Conservation (phyloP, 2,329 filamentous ascomycete genomes). For the Scleromitrula shiraiana region DNA sequence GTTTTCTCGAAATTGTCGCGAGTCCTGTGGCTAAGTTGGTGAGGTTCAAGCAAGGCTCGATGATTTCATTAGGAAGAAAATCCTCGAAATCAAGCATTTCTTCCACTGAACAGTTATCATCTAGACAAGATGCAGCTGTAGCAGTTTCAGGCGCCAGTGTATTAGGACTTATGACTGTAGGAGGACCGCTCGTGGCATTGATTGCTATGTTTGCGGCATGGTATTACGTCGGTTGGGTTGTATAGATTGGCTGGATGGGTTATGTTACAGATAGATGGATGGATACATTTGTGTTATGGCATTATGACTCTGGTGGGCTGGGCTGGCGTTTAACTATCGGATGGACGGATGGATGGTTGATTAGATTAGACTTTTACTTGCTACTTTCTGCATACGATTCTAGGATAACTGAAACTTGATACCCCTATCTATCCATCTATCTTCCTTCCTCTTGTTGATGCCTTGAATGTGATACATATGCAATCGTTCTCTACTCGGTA, state of each 20-base stretch:
- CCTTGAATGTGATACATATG: too few species aligned
- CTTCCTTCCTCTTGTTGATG: too few species aligned
- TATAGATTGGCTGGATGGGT: not conserved
- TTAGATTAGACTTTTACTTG: not conserved
- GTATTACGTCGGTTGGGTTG: slow-evolving; percentile 3
- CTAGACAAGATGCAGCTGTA: not conserved
- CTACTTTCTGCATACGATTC: not conserved
- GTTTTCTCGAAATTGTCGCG: slow-evolving; percentile 5
- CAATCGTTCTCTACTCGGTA: too few species aligned
- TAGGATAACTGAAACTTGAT: slow-evolving; percentile 7
- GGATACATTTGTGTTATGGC: not conserved
- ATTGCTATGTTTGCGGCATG: slow-evolving; percentile 5
- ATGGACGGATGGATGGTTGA: too few species aligned
- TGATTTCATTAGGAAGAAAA: not conserved
- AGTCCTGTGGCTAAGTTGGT: slow-evolving; percentile 11
- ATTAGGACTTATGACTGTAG: not conserved
- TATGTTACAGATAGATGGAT: not conserved
- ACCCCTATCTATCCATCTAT: not conserved
- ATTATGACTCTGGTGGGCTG: not conserved
- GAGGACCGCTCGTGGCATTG: slow-evolving; percentile 1
- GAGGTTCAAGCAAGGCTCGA: slow-evolving; percentile 4
- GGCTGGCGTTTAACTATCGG: too few species aligned
- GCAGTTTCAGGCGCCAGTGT: not conserved
- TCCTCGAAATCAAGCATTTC: not conserved
- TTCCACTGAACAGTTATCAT: not conserved